Conservation (phyloP, 176 grass and related monocot species). For the Bolboschoenus planiculmis region DNA sequence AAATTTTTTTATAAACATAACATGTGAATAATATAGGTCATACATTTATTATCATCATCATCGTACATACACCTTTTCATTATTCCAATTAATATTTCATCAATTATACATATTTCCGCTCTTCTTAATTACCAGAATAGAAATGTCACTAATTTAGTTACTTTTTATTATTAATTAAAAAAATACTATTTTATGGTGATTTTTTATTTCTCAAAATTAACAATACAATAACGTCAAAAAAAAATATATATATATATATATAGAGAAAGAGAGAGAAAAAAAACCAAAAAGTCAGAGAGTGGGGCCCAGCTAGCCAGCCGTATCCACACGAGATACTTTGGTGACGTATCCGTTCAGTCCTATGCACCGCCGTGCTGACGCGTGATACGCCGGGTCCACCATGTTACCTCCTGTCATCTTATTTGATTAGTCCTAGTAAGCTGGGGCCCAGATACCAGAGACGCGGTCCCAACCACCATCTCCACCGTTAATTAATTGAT, state of each 20-base stretch:
- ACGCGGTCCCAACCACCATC: slow-evolving; percentile 16
- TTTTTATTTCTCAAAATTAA: neutral
- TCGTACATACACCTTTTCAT: too few relatives aligned
- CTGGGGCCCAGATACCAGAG: neutral
- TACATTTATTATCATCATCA: too few relatives aligned
- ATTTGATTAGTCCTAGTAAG: neutral
- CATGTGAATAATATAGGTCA: too few relatives aligned
- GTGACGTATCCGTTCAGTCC: slow-evolving; percentile 14
- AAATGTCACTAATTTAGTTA: too few relatives aligned
- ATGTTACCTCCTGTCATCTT: neutral
- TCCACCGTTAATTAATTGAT: slow-evolving; percentile 5
- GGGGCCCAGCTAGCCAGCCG: neutral
- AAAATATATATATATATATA: neutral
- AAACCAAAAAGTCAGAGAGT: neutral
- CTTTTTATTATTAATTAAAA: too few relatives aligned
- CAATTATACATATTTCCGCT: too few relatives aligned
- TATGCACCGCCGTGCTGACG: slow-evolving; percentile 18
- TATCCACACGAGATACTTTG: slow-evolving; percentile 8
- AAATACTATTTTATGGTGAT: neutral
- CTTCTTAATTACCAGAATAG: too few relatives aligned
- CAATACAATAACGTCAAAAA: neutral
- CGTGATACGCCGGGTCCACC: neutral
- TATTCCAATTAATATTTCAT: too few relatives aligned
- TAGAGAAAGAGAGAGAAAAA: neutral
- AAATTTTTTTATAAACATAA: too few relatives aligned